Percentiles rank a stretch among this genome's conserved stretches.
Conservation (phyloP, 306 rosid genomes). For the Quercus glauca region DNA sequence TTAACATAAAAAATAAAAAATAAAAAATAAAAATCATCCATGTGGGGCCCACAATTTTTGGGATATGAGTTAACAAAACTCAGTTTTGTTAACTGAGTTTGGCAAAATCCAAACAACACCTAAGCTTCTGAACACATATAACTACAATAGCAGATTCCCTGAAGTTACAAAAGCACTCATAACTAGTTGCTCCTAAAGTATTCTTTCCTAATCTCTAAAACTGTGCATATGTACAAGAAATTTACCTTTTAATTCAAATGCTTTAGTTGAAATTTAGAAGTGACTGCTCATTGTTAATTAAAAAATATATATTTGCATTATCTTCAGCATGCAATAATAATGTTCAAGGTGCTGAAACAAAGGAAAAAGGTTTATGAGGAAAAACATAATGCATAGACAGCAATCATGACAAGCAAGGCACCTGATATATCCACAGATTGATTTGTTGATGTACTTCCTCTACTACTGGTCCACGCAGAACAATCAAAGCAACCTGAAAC, state of each 20-base stretch:
- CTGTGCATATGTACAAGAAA: not conserved
- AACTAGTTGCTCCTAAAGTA: not conserved
- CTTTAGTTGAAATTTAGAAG: not conserved
- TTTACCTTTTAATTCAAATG: too few species aligned
- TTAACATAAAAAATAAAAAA: too few species aligned
- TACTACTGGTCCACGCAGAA: slow-evolving; percentile 42
- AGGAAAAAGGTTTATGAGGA: slow-evolving; percentile 12
- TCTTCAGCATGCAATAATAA: slow-evolving; percentile 12
- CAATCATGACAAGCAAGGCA: slow-evolving; percentile 19
- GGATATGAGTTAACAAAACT: too few species aligned
- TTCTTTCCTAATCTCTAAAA: not conserved
- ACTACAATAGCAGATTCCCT: not conserved
- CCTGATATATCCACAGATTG: slow-evolving; percentile 54
- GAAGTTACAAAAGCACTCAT: not conserved
- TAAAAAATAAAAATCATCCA: too few species aligned
- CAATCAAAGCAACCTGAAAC: slow-evolving; percentile 37
- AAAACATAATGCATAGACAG: slow-evolving; percentile 12
- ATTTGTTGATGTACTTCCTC: slow-evolving; percentile 60
- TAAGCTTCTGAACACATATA: too few species aligned
- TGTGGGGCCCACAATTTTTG: too few species aligned
- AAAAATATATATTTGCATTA: slow-evolving; percentile 5
- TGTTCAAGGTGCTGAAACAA: not conserved
- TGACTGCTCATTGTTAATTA: not conserved
- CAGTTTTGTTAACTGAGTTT: too few species aligned
- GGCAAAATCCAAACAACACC: too few species aligned